A percentile compares a stretch with the other conserved stretches of the same genome.
phyloP scores from a whole-genome alignment of 2,329 filamentous ascomycete species.

The Talaromyces sp. region DNA sequence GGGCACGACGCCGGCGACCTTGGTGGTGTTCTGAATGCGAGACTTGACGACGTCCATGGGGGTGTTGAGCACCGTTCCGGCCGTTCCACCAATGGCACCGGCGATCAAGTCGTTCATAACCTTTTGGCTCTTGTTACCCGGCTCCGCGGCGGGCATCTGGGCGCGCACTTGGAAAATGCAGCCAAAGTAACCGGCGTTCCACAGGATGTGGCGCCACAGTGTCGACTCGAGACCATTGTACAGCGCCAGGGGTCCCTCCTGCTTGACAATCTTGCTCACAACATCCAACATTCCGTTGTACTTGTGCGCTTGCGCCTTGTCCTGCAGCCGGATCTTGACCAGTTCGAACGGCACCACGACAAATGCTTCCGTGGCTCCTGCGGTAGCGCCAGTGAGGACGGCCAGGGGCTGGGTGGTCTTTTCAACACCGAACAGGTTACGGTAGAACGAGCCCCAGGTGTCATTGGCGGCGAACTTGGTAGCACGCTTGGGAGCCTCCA shows the following conservation, averaged over 20 bases:
- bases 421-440: slow-evolving; percentile 72
- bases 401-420: slow-evolving; percentile 93
- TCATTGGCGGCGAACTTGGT: slow-evolving; percentile 99
- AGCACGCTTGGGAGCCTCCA: slow-evolving; percentile 94
- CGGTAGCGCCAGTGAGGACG: slow-evolving; percentile 86
- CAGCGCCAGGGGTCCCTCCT: slow-evolving; percentile 79
- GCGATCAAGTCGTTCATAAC: slow-evolving; percentile 84
- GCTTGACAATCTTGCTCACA: slow-evolving; percentile 64
- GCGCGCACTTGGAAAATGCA: slow-evolving; percentile 95
- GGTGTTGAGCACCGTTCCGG: slow-evolving; percentile 89
- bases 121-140: slow-evolving; percentile 66
- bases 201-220: slow-evolving; percentile 88
- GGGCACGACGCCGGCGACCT: slow-evolving; percentile 70
- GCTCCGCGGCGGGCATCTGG: slow-evolving; percentile 70
- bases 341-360: slow-evolving; percentile 98
- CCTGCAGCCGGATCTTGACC: slow-evolving; percentile 96
- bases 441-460: slow-evolving; percentile 94
- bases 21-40: slow-evolving; percentile 89
- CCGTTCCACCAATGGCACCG: slow-evolving; percentile 80
- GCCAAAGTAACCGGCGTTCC: slow-evolving; percentile 96
- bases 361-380: slow-evolving; percentile 91
- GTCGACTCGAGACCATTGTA: slow-evolving; percentile 98
- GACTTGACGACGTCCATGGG: slow-evolving; percentile 98
- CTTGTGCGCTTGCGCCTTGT: slow-evolving; percentile 83
- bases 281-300: slow-evolving; percentile 52